Evolutionary conservation across 805 yeast genomes (phyloP), one percentile per base, ranked within the genome.

Genomic region (Blastobotrys mokoenaii): DNA sequence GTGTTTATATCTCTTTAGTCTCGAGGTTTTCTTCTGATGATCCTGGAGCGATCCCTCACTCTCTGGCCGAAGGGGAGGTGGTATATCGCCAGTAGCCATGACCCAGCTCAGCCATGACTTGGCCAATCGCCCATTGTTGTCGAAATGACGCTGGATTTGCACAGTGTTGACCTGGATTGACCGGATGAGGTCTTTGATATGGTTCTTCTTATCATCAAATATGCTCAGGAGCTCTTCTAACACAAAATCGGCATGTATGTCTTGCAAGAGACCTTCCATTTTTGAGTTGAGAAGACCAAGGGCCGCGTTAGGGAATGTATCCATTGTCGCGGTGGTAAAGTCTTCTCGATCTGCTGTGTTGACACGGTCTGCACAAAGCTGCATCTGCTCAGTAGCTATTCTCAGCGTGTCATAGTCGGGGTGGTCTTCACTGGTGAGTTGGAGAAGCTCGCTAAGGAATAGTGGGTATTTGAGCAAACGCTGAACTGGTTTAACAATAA

Each of bases 401-500:
- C 47, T 41, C 4, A 63, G 34, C 11, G 47, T 42, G 3, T 5
- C 73, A 56, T 75, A 80, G 51, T 72, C 78, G 3, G 75, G 72
- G 60, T 72, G 72, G 16, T 61, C 55, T n/a, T 63, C 47, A 1
- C 57, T 50, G 1, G 67, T 63, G 43, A 38, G 44, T 7, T 59
- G 55, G 7, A 64, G 48, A n/a, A 67, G 40, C n/a, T 63, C 50
- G 17, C 51, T 51, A 30, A 69, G 43, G 15, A 69, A 55, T 18
- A 69, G 48, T 0, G 73, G 72, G 41, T 73, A 72, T 49, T 67
- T 67, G 30, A 64, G 54, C 29, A 74, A 48, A 30, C 76, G 55
- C 52, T 72, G 76, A 4, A 73, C 63, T 0, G 78, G 78, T 47
- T 66, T 68, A 40, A 64, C 60, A 16, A 73, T 51, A 30, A 73